Percentiles rank a stretch among this genome's conserved stretches.
These are phyloP conservation scores for Pythium phragmiticola DNA, from an alignment of 352 stramenopile species.

Conservation along the genomic window DNA sequence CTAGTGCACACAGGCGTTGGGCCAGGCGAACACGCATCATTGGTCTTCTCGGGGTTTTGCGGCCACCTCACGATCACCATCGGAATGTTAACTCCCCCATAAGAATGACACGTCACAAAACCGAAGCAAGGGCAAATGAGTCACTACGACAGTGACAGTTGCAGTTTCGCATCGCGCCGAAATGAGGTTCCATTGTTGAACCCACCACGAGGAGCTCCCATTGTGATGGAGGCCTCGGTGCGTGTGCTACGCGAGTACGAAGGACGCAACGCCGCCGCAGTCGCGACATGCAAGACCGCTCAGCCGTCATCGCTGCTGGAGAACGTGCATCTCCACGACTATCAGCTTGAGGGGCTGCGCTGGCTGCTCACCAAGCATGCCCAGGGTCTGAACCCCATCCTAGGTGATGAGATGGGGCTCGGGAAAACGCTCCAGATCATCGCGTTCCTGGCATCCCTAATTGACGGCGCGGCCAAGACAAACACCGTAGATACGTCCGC, in stretches of 20 bases:
- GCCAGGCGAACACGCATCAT: slow-evolving; percentile 1
- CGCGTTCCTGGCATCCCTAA: slow-evolving; percentile 56
- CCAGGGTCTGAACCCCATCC: slow-evolving; percentile 68
- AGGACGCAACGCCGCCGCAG: slow-evolving; percentile 26
- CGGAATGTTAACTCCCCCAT: slow-evolving; percentile 8
- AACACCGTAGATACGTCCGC: background rate
- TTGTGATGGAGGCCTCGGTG: slow-evolving; percentile 53
- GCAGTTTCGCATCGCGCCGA: background rate
- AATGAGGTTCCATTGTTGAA: slow-evolving; percentile 16
- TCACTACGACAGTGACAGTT: slow-evolving; percentile 15
- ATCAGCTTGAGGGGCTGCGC: slow-evolving; percentile 61
- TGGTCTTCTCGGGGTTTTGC: background rate
- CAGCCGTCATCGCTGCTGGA: slow-evolving; percentile 41
- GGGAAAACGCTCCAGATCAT: slow-evolving; percentile 84
- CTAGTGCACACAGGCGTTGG: slow-evolving; percentile 4
- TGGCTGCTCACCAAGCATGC: slow-evolving; percentile 65
- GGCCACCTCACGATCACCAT: slow-evolving; percentile 1
- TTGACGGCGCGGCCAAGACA: slow-evolving; percentile 19
- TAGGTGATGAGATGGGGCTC: slow-evolving; percentile 84
- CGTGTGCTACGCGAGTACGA: slow-evolving; percentile 34
- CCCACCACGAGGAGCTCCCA: slow-evolving; percentile 7
- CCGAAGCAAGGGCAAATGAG: slow-evolving; percentile 11
- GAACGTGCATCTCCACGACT: slow-evolving; percentile 65
- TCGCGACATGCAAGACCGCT: slow-evolving; percentile 17
- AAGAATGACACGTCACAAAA: slow-evolving; percentile 14